phyloP scores from a whole-genome alignment of 306 rosid genomes.

The Glycine soja region DNA sequence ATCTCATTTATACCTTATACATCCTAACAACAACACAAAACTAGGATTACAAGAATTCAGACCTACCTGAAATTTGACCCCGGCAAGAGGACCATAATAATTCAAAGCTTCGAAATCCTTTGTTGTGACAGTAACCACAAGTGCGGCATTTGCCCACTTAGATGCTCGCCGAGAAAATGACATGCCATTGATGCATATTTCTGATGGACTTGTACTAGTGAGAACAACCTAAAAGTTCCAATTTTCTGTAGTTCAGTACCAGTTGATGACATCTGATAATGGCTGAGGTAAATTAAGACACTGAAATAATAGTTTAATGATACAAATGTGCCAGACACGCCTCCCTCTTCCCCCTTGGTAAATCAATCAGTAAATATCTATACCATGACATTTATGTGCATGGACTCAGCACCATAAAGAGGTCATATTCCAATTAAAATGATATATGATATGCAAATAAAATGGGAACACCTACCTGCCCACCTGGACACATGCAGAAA shows the following conservation, averaged over 20 bases:
- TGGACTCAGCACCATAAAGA: conserved; percentile 27
- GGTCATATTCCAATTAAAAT: conserved; percentile 36
- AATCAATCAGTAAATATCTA: no score
- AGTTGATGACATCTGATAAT: conserved; percentile 38
- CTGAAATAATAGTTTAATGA: conserved; percentile 24
- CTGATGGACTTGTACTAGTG: conserved; percentile 90
- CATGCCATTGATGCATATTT: conserved; percentile 95
- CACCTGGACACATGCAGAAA: conserved; percentile 99
- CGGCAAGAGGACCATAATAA: conserved; percentile 83
- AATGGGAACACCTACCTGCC: conserved; percentile 72
- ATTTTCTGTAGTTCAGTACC: conserved; percentile 31
- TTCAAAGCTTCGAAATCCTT: conserved; percentile 78
- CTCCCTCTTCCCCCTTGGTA: no score
- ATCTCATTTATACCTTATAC: background rate
- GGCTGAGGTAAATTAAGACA: conserved; percentile 7
- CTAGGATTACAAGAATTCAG: conserved; percentile 3
- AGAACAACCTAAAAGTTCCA: conserved; percentile 86
- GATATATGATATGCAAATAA: conserved; percentile 3
- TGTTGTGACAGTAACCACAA: conserved; percentile 80
- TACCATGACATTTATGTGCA: conserved; percentile 20
- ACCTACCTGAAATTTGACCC: conserved; percentile 89
- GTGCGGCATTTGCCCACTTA: conserved; percentile 98
- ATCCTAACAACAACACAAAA: background rate
- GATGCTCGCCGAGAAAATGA: conserved; percentile 96
- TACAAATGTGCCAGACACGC: background rate